phyloP scores from a whole-genome alignment of 768 basidiomycete species.

The Suillus plorans region DNA sequence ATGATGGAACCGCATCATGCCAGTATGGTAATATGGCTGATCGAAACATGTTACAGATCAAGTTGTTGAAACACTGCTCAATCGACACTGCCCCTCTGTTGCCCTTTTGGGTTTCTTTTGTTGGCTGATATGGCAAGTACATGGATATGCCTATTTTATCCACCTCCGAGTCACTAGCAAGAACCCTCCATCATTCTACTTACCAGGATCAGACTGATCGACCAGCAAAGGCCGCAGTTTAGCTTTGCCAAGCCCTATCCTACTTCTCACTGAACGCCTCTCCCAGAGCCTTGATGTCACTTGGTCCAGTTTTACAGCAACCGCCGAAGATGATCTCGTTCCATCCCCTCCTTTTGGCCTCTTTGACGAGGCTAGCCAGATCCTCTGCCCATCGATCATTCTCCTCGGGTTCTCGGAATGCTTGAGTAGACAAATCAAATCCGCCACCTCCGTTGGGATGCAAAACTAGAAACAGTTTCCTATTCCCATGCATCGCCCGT shows the following conservation, averaged over 20 bases:
- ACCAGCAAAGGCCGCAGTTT: background rate
- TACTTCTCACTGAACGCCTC: background rate
- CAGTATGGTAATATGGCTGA: background rate
- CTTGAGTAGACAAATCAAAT: slow-evolving; percentile 47
- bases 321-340: slow-evolving; percentile 62
- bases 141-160: background rate
- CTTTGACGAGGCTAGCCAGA: slow-evolving; percentile 26
- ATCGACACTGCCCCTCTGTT: background rate
- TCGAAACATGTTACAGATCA: background rate
- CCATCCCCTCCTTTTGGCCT: slow-evolving; percentile 35
- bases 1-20: background rate
- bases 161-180: background rate
- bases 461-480: slow-evolving; percentile 54
- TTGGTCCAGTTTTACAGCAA: slow-evolving; percentile 63
- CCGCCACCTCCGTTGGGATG: slow-evolving; percentile 71
- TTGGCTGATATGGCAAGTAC: background rate
- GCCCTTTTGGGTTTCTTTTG: background rate
- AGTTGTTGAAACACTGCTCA: too few relatives aligned
- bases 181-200: background rate
- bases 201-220: background rate
- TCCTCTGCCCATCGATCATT: slow-evolving; percentile 36
- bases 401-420: slow-evolving; percentile 36
- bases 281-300: slow-evolving; percentile 41
- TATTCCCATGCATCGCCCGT: slow-evolving; percentile 11
- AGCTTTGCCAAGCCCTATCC: background rate